phyloP scores from a whole-genome alignment of 2,329 filamentous ascomycete species.

The Neoarthrinium moseri region DNA sequence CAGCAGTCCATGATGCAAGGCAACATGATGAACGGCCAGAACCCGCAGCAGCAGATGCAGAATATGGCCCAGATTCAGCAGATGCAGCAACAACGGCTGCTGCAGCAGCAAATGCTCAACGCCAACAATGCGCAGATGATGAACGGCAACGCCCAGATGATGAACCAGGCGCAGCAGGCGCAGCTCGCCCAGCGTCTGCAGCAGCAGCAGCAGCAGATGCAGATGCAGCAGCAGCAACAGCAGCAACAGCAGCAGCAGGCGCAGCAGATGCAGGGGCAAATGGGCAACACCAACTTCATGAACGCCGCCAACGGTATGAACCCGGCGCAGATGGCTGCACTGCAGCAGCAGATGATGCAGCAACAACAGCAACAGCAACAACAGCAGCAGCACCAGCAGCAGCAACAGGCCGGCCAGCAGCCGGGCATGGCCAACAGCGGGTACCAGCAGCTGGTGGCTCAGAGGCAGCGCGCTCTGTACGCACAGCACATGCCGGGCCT shows the following conservation, averaged over 20 bases:
- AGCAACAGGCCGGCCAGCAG: constrained; percentile 16
- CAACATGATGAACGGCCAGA: constrained; percentile 28
- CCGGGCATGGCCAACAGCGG: constrained; percentile 7
- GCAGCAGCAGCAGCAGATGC: constrained; percentile 26
- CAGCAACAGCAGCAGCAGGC: constrained; percentile 39
- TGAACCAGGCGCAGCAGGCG: constrained; percentile 37
- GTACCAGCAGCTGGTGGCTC: constrained; percentile 28
- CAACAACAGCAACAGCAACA: constrained; percentile 30
- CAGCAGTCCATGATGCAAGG: constrained; percentile 28
- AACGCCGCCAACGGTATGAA: constrained; percentile 32
- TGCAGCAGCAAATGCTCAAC: constrained; percentile 40
- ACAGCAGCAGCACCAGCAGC: constrained; percentile 22
- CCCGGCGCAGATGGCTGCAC: constrained; percentile 26
- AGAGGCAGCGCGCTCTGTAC: constrained; percentile 37
- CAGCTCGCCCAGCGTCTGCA: constrained; percentile 28
- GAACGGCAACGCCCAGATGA: constrained; percentile 35
- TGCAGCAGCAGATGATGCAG: constrained; percentile 32
- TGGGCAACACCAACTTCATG: constrained; percentile 40
- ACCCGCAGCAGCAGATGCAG: constrained; percentile 42
- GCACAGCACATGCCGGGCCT: constrained; percentile 33
- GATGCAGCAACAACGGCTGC: constrained; percentile 39
- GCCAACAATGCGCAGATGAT: constrained; percentile 26
- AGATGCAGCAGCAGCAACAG: constrained; percentile 37
- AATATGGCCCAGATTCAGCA: constrained; percentile 37
- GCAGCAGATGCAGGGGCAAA: constrained; percentile 28